phyloP scores from a whole-genome alignment of 2,329 filamentous ascomycete genomes.

The Diatrype stigma region DNA sequence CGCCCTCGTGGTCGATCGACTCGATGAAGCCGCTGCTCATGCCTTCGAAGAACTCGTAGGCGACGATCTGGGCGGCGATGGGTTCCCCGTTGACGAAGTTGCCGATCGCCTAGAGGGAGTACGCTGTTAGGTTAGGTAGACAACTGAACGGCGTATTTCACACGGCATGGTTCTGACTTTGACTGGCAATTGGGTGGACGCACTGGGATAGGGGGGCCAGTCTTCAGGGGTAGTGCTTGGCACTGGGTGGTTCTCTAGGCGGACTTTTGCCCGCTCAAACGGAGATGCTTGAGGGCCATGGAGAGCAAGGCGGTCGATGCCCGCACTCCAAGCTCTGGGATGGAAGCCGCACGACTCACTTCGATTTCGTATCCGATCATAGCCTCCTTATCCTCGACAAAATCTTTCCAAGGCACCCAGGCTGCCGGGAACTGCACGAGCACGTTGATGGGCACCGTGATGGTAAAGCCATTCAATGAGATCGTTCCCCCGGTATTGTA shows the following conservation, averaged over 20 bases:
- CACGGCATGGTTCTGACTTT: neutral
- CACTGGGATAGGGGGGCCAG: too few relatives aligned
- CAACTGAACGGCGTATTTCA: too few relatives aligned
- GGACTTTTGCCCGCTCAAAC: too few relatives aligned
- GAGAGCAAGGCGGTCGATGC: neutral
- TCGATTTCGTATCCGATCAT: conserved; percentile 32
- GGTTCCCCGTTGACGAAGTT: conserved; percentile 31
- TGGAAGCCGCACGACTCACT: conserved; percentile 15
- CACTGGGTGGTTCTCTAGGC: too few relatives aligned
- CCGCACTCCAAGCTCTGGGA: neutral
- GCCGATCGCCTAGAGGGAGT: conserved; percentile 27
- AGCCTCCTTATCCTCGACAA: conserved; percentile 26
- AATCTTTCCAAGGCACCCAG: conserved; percentile 39
- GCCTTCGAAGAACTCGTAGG: conserved; percentile 32
- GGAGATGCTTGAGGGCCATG: too few relatives aligned
- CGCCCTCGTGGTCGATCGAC: conserved; percentile 28
- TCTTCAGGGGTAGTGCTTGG: neutral
- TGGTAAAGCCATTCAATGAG: conserved; percentile 38
- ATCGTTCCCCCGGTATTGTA: conserved; percentile 44
- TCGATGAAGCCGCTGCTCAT: conserved; percentile 33
- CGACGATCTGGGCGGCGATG: conserved; percentile 29
- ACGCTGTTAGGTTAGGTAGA: too few relatives aligned
- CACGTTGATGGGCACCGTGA: conserved; percentile 45
- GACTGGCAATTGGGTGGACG: too few relatives aligned
- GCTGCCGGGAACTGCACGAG: conserved; percentile 45